These are phyloP conservation scores for Boletus reticuloceps DNA, from an alignment of 768 basidiomycete species.

Conservation along the genomic window DNA sequence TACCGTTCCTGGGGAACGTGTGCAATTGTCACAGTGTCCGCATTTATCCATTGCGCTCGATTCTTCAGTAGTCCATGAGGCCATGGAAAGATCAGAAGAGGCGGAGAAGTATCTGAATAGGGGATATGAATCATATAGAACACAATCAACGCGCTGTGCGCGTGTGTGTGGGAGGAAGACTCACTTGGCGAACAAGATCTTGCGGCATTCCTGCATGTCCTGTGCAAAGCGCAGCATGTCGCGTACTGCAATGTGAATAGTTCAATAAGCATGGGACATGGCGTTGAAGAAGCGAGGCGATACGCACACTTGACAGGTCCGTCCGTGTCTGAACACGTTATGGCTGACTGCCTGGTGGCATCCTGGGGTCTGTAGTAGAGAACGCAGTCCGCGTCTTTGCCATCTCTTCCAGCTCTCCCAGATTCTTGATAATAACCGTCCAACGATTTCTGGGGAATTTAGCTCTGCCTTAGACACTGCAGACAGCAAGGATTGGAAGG, in stretches of 20 bases:
- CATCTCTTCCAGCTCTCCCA: conserved; percentile 92
- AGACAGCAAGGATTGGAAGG: conserved; percentile 1
- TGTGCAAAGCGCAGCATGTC: conserved; percentile 82
- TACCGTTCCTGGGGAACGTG: conserved; percentile 50
- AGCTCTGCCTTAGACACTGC: neutral
- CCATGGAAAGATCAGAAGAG: conserved; percentile 67
- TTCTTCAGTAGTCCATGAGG: conserved; percentile 71
- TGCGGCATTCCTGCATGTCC: conserved; percentile 75
- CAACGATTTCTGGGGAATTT: conserved; percentile 64
- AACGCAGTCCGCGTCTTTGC: conserved; percentile 81
- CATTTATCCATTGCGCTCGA: conserved; percentile 63
- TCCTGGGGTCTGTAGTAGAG: conserved; percentile 86
- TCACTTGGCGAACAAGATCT: conserved; percentile 77
- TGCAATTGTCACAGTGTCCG: conserved; percentile 92
- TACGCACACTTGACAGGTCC: conserved; percentile 61
- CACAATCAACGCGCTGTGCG: neutral
- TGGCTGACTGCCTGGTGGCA: conserved; percentile 53
- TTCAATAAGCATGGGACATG: neutral
- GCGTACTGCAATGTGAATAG: conserved; percentile 48
- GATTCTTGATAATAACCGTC: conserved; percentile 95
- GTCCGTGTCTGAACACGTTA: conserved; percentile 57
- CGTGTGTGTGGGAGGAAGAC: conserved; percentile 26
- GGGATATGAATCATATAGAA: conserved; percentile 6
- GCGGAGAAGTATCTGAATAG: conserved; percentile 73
- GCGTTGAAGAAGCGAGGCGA: neutral